Evolutionary conservation across 1,139 yeast genomes (phyloP), one percentile per base, ranked within the genome.

Genomic region (Zygosaccharomyces pseudobailii): DNA sequence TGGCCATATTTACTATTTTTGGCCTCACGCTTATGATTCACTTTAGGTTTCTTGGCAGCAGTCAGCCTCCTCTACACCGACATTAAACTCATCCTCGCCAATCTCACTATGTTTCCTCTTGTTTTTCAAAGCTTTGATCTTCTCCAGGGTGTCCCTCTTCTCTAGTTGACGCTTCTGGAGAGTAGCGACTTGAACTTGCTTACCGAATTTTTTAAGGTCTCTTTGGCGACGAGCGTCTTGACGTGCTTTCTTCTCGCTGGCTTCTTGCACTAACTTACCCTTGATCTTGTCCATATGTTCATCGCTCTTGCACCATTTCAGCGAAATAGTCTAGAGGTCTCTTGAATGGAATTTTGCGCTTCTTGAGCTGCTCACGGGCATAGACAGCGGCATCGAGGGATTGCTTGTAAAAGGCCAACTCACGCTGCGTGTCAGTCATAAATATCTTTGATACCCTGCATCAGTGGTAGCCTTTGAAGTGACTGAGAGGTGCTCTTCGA

Each of bases 251-350:
- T 86, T 87, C 63, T 86, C 84, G 32, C 94, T 85, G 45, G 95
- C 97, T 64, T 88, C 96, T 53, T 80, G 78, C 40, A 89, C 75
- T 59, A 92, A 76, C 69, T 87, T 88, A 64, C 75, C 74, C 75
- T 88, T 89, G 62, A 92, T 77, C 70, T 82, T 87, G 64, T 89
- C 97, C 99, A 92, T 92, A 69, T 92, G 99, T 67, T 89, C 97
- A 68, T 92, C 99, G 51, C 90, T 84, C 73, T 92, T 92, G 54
- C n/a, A 89, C 87, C 99, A 92, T 92, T 70, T 92, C 99, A 8
- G 99, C 99, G 71, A 92, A 92, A 68, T 87, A 92, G 67, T 92
- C 99, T 61, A 80, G 72, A 25, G 99, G 99, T 68, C 99, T 81
- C 34, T 95, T 76, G 67, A 92, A 92, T 49, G 97, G 92, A 22